phyloP scores from a whole-genome alignment of 192 early-diverging fungal species.

The Backusella circina region DNA sequence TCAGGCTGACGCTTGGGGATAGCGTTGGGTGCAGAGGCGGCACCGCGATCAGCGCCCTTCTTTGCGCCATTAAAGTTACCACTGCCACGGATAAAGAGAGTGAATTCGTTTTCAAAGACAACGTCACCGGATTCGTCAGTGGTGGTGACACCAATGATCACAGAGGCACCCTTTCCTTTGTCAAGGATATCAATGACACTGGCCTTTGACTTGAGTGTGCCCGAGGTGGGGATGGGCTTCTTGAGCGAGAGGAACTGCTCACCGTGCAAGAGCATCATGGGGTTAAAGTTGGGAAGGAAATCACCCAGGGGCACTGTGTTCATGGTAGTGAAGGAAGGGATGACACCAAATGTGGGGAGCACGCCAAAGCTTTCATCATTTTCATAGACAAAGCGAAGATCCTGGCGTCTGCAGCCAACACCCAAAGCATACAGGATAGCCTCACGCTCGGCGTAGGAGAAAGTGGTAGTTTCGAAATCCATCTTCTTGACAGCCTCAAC shows the following conservation, averaged over 20 bases:
- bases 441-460: constrained; percentile 84
- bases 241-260: constrained; percentile 94
- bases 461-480: constrained; percentile 50
- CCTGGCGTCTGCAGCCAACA: constrained; percentile 82
- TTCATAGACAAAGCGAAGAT: constrained; percentile 93
- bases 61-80: constrained; percentile 87
- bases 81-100: constrained; percentile 89
- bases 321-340: constrained; percentile 74
- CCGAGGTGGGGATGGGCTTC: constrained; percentile 82
- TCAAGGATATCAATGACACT: constrained; percentile 91
- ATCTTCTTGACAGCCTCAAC: constrained; percentile 63
- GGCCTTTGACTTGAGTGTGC: constrained; percentile 71
- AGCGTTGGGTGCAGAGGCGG: constrained; percentile 74
- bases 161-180: constrained; percentile 92
- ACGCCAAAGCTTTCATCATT: constrained; percentile 76
- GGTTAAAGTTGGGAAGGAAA: constrained; percentile 76
- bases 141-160: constrained; percentile 78
- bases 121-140: constrained; percentile 71
- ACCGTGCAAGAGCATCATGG: constrained; percentile 98
- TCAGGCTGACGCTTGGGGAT: constrained; percentile 86
- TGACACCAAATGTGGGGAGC: constrained; percentile 92
- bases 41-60: constrained; percentile 66
- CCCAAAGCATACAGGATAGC: constrained; percentile 94
- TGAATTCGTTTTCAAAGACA: constrained; percentile 85
- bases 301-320: constrained; percentile 66